Percentiles rank a stretch among this genome's conserved stretches.
Conservation (phyloP, 1,284 basidiomycete genomes). For the Boletus hoseneyae region DNA sequence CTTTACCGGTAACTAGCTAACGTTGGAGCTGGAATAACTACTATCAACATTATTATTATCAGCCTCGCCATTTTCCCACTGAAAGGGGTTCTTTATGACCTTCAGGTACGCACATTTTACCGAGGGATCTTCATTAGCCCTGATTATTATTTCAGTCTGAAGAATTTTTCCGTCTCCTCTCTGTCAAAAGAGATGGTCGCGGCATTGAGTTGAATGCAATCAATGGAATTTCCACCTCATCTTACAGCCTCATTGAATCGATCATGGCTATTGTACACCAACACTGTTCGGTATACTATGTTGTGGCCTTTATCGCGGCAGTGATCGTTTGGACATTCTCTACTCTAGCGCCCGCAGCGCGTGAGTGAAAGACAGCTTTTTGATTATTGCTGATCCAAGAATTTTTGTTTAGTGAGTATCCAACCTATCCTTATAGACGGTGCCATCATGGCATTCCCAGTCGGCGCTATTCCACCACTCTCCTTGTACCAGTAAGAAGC, state of each 20-base stretch:
- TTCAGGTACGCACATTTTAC: slow-evolving; percentile 1
- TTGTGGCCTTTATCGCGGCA: slow-evolving; percentile 5
- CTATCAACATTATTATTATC: slow-evolving; percentile 14
- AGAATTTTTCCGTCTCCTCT: slow-evolving; percentile 15
- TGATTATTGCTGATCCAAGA: neutral
- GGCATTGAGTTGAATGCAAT: slow-evolving; percentile 2
- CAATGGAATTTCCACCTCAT: slow-evolving; percentile 16
- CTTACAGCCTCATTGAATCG: slow-evolving; percentile 7
- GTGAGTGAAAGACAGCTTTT: slow-evolving; percentile 3
- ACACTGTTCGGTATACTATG: slow-evolving; percentile 10
- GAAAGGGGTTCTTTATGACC: slow-evolving; percentile 7
- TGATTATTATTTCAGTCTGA: slow-evolving; percentile 10
- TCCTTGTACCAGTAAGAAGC: slow-evolving; percentile 12
- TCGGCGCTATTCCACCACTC: slow-evolving; percentile 13
- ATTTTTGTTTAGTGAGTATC: slow-evolving; percentile 4
- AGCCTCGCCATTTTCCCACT: slow-evolving; percentile 12
- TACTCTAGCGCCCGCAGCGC: slow-evolving; percentile 9
- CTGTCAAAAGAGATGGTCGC: neutral
- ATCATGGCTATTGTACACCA: neutral
- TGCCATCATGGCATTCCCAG: slow-evolving; percentile 7
- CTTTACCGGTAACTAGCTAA: neutral
- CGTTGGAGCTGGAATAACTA: slow-evolving; percentile 9
- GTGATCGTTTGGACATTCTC: slow-evolving; percentile 9
- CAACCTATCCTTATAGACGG: slow-evolving; percentile 15
- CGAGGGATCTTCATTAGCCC: neutral